phyloP scores from a whole-genome alignment of 2,329 filamentous ascomycete species.

The Parasarocladium wereldwijsianum region DNA sequence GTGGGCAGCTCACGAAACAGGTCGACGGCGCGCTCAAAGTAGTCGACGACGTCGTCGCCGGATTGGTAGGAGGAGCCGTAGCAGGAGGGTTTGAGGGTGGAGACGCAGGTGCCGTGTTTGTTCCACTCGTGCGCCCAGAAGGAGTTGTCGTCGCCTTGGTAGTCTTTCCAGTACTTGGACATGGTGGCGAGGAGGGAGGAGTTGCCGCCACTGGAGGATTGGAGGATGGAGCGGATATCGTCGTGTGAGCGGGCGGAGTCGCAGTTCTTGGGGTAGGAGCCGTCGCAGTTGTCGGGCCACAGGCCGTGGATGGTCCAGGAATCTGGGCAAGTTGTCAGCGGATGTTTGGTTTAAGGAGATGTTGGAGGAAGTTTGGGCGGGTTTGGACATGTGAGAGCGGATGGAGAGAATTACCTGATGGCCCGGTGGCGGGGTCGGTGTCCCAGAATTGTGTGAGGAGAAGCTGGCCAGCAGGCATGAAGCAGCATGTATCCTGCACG shows the following conservation, averaged over 20 bases:
- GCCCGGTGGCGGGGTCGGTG: constrained; percentile 46
- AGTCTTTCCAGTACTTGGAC: constrained; percentile 58
- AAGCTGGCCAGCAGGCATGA: constrained; percentile 55
- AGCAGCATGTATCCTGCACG: constrained; percentile 56
- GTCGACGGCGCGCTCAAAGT: constrained; percentile 49
- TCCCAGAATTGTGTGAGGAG: constrained; percentile 73
- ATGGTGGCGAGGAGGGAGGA: constrained; percentile 54
- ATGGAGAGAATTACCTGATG: constrained; percentile 16
- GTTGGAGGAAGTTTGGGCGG: not conserved
- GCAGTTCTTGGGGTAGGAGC: constrained; percentile 53
- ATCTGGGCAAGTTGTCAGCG: constrained; percentile 24
- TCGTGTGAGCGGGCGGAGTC: constrained; percentile 45
- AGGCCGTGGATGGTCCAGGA: constrained; percentile 65
- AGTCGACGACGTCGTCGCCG: constrained; percentile 53
- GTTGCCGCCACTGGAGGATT: constrained; percentile 32
- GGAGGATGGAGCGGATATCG: constrained; percentile 50
- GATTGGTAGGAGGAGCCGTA: constrained; percentile 45
- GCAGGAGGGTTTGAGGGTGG: constrained; percentile 51
- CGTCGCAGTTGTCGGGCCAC: constrained; percentile 54
- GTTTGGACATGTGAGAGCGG: not conserved
- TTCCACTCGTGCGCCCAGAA: constrained; percentile 66
- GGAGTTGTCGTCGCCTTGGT: constrained; percentile 44
- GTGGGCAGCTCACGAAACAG: constrained; percentile 53
- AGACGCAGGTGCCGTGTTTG: constrained; percentile 63
- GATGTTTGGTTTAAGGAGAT: no score